Conservation (phyloP, 2,329 filamentous ascomycete species). For the Remersonia thermophila region DNA sequence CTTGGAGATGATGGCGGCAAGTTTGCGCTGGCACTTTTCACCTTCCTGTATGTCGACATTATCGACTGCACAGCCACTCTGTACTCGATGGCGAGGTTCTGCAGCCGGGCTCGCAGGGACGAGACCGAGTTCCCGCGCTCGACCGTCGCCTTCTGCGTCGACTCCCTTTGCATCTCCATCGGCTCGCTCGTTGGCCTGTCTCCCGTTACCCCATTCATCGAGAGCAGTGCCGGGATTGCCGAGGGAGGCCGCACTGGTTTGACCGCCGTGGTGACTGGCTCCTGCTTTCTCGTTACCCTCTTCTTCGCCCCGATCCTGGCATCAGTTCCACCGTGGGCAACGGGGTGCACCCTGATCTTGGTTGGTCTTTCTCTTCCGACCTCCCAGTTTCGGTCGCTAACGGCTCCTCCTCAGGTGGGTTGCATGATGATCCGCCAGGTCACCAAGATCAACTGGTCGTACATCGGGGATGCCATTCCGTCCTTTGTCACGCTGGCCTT, state of each 20-base stretch:
- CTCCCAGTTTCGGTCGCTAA: background rate
- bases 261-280: constrained; percentile 55
- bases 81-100: constrained; percentile 73
- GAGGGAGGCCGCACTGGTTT: constrained; percentile 64
- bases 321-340: constrained; percentile 67
- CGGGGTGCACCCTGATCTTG: constrained; percentile 59
- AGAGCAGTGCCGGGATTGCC: constrained; percentile 63
- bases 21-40: constrained; percentile 60
- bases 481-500: constrained; percentile 64
- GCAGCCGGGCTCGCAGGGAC: constrained; percentile 38
- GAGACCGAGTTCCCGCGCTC: constrained; percentile 78
- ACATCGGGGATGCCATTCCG: constrained; percentile 62
- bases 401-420: constrained; percentile 42
- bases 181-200: constrained; percentile 57
- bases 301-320: constrained; percentile 70
- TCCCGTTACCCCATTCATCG: constrained; percentile 63
- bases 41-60: constrained; percentile 69
- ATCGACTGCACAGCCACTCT: constrained; percentile 67
- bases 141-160: constrained; percentile 64
- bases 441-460: constrained; percentile 63
- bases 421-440: constrained; percentile 69
- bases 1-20: constrained; percentile 42
- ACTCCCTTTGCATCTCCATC: constrained; percentile 59
- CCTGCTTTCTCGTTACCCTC: constrained; percentile 59
- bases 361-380: constrained; percentile 25